phyloP scores from a whole-genome alignment of 78 protist species.

The Dictyostelium brefeldianum region DNA sequence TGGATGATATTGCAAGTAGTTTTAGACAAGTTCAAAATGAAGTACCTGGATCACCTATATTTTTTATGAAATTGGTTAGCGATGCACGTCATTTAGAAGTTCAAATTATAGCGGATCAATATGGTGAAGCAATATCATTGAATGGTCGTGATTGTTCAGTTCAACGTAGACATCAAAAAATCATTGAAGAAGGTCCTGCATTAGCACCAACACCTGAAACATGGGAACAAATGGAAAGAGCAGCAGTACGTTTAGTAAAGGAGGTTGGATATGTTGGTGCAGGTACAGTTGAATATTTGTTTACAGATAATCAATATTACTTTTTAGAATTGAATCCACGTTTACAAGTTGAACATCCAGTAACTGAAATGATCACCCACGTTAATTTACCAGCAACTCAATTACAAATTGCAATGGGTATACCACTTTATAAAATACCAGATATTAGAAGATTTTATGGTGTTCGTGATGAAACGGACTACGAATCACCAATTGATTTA shows the following conservation, averaged over 20 bases:
- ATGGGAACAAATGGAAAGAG: conserved; percentile 89
- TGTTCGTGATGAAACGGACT: conserved; percentile 11
- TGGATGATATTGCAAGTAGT: conserved; percentile 48
- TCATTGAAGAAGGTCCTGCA: conserved; percentile 97
- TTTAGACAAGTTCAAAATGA: conserved; percentile 81
- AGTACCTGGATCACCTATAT: conserved; percentile 85
- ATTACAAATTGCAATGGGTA: conserved; percentile 98
- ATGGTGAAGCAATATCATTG: conserved; percentile 86
- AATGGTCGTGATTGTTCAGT: conserved; percentile 91
- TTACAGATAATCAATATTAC: conserved; percentile 83
- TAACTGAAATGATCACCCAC: conserved; percentile 92
- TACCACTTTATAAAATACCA: conserved; percentile 94
- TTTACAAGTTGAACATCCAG: conserved; percentile 97
- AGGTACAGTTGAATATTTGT: conserved; percentile 95
- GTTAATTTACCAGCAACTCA: conserved; percentile 95
- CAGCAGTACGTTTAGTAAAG: conserved; percentile 94
- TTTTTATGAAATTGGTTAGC: conserved; percentile 87
- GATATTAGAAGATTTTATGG: conserved; percentile 92
- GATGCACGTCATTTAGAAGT: conserved; percentile 89
- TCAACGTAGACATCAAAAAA: conserved; percentile 94
- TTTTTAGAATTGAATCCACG: conserved; percentile 95
- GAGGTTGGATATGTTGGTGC: conserved; percentile 96
- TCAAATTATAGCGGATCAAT: conserved; percentile 91
- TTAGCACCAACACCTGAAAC: conserved; percentile 77
- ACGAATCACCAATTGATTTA: conserved; percentile 75